Percentiles rank a stretch among this genome's conserved stretches.
These are phyloP conservation scores for Raffaelea arxii DNA, from an alignment of 2,329 filamentous ascomycete species.

Conservation along the genomic window DNA sequence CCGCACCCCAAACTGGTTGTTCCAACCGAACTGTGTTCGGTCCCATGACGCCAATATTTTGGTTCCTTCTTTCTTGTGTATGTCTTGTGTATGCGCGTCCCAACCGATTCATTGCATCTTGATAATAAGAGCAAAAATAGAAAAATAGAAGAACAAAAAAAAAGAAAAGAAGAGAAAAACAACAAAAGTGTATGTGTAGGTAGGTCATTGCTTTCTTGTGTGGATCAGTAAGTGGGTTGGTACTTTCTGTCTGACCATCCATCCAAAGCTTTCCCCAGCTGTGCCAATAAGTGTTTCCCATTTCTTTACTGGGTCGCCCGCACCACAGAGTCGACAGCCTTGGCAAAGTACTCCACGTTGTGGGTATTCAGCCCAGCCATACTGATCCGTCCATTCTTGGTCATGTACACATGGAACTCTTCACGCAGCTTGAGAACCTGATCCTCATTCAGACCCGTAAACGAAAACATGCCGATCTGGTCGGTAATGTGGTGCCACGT, in stretches of 20 bases:
- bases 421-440: constrained; percentile 63
- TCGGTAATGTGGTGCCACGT: constrained; percentile 96
- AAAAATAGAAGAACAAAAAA: not conserved
- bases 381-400: constrained; percentile 95
- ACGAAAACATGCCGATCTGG: constrained; percentile 99
- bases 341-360: constrained; percentile 89
- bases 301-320: constrained; percentile 27
- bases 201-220: not conserved
- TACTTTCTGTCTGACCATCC: no score
- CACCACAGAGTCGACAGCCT: constrained; percentile 80
- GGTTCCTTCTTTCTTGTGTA: no score
- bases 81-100: no score
- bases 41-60: no score
- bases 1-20: no score
- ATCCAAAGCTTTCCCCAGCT: not conserved
- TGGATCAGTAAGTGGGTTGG: no score
- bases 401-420: constrained; percentile 77
- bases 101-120: no score
- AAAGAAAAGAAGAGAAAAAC: not conserved
- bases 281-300: not conserved
- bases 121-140: not conserved
- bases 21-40: no score
- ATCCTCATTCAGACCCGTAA: constrained; percentile 66
- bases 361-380: constrained; percentile 95
- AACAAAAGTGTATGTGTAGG: not conserved